A percentile compares a stretch with the other conserved stretches of the same genome.
Evolutionary conservation across 495 filamentous ascomycete genomes (phyloP).

Genomic region (Aspergillus cristatus): DNA sequence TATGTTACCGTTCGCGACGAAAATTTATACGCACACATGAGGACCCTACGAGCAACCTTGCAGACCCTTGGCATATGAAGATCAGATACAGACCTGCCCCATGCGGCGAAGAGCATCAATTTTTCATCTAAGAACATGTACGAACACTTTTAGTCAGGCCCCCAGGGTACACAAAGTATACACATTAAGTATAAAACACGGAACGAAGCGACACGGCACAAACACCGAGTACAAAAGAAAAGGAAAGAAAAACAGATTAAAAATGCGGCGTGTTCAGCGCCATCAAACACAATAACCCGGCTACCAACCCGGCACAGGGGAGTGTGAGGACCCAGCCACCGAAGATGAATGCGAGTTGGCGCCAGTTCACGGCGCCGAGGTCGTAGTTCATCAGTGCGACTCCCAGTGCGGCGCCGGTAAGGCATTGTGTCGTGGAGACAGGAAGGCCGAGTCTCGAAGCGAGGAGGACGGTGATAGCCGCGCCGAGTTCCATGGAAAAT

Average conservation of each 20-base stretch:
- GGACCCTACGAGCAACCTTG: background rate
- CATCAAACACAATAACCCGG: constrained; percentile 28
- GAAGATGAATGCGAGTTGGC: constrained; percentile 26
- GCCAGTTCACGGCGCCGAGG: constrained; percentile 29
- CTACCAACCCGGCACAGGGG: constrained; percentile 27
- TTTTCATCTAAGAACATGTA: too few species aligned
- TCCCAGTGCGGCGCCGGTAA: constrained; percentile 28
- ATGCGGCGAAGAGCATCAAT: too few species aligned
- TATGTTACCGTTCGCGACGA: too few species aligned
- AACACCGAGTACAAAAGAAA: background rate
- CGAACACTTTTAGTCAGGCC: background rate
- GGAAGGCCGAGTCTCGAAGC: constrained; percentile 46
- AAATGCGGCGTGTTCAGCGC: constrained; percentile 30
- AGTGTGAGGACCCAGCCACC: constrained; percentile 31
- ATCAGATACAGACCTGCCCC: too few species aligned
- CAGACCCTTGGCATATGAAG: too few species aligned
- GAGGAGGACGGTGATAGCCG: constrained; percentile 59
- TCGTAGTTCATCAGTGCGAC: constrained; percentile 35
- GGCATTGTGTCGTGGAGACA: constrained; percentile 32
- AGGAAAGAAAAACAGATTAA: constrained; percentile 7
- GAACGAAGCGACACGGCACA: background rate
- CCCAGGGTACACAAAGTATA: background rate
- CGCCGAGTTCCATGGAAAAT: constrained; percentile 60
- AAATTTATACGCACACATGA: too few species aligned
- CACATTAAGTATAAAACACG: background rate